A percentile compares a stretch with the other conserved stretches of the same genome.
Evolutionary conservation across 192 early-diverging fungal genomes (phyloP).

Genomic region (Geranomyces michiganensis): DNA sequence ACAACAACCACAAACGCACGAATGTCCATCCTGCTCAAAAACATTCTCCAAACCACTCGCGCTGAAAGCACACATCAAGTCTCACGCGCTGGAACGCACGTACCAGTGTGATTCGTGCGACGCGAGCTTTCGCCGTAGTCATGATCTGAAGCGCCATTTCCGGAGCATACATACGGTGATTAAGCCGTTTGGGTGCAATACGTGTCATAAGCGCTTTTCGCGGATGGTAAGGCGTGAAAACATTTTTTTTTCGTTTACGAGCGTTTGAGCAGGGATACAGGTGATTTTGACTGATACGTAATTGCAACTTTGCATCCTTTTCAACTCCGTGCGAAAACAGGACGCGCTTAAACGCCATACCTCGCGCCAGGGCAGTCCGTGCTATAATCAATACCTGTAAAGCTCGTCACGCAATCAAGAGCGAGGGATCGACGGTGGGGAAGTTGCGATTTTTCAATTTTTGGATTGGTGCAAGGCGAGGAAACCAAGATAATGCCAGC

Average conservation of each 20-base stretch:
- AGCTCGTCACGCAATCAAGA: neutral
- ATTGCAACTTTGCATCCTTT: neutral
- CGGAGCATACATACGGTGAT: constrained; percentile 50
- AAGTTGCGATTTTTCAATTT: neutral
- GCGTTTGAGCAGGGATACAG: too few species aligned
- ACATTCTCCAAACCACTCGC: constrained; percentile 47
- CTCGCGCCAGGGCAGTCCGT: constrained; percentile 5
- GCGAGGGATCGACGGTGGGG: neutral
- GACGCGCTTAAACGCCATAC: constrained; percentile 13
- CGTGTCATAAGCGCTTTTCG: constrained; percentile 55
- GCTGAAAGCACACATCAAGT: constrained; percentile 53
- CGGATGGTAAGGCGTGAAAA: constrained; percentile 25
- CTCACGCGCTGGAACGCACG: constrained; percentile 45
- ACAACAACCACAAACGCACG: neutral
- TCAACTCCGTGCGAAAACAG: neutral
- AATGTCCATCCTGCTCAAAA: constrained; percentile 41
- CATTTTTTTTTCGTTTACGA: too few species aligned
- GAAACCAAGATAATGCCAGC: constrained; percentile 5
- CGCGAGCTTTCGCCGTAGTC: constrained; percentile 50
- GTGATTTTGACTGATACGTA: neutral
- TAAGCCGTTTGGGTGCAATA: constrained; percentile 54
- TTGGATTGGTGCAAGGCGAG: neutral
- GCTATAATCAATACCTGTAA: neutral
- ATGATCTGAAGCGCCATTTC: constrained; percentile 58
- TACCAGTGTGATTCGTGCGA: constrained; percentile 52